Evolutionary conservation across 1,284 basidiomycete species (phyloP), one percentile per base, ranked within the genome.

Genomic region (Sporisorium reilianum): DNA sequence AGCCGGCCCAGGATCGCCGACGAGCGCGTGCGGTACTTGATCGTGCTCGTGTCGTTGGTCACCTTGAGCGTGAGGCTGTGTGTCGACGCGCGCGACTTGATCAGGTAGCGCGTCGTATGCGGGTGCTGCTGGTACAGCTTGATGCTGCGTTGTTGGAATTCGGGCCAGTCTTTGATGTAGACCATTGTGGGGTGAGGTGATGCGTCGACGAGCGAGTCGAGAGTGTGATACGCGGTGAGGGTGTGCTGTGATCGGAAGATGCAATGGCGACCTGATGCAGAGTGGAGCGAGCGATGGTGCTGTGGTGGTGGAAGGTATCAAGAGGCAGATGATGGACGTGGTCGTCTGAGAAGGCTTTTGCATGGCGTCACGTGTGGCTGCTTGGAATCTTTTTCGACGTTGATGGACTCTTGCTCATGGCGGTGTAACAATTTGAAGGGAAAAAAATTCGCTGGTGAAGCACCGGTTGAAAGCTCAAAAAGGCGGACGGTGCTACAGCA

Each of bases 1-100:
- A 97, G 96, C 75, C 95, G 91, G 87, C 96, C 95, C 74, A 97
- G 90, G 86, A 94, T 94, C 83, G 95, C 91, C 48, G 93, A 93
- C 1, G 93, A 95, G 78, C 91, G 90, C 1, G 95, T 95, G 85
- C 94, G 93, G 88, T 95, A 97, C 86, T 95, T 96, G 82, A 97
- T 87, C 22, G 71, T 75, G 34, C 66, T 80, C 25, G 55, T 55
- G 41, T 80, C 78, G 55, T 80, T 66, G n/a, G 79, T 80, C 25
- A 80, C 79, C 55, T 80, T 80, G 61, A 80, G 71, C 22, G 70
- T 75, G 12, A 80, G 59, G 55, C 75, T 78, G 52, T 67, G 64
- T 14, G 57, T 62, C 5, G 72, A 60, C 0, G 79, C 72, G 20
- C 70, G 68, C 2, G 76, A 67, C 44, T 80, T 80, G 68, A 80